Evolutionary conservation across 2,329 filamentous ascomycete genomes (phyloP), one percentile per base, ranked within the genome.

Genomic region (Scedosporium apiospermum): DNA sequence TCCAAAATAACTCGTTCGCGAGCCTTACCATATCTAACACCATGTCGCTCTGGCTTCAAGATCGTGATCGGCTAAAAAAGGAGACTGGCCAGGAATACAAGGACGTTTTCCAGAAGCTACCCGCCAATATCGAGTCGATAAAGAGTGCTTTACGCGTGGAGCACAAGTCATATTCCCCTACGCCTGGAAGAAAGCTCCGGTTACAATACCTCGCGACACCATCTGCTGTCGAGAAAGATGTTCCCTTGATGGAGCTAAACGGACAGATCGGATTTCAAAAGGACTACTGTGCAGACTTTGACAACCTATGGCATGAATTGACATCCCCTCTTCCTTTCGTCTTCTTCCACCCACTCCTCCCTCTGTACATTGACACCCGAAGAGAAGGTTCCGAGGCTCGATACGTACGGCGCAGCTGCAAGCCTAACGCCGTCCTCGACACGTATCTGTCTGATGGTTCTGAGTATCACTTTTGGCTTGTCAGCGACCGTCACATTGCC

Each of bases 381-480:
- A 85, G 85, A 71, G 91, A 96, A 76, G 95, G 93, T 23, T 96
- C 91, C 4, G 78, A 86, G 42, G 87, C 95, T 63, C 89, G 95
- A 55, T 97, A 95, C 71, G 87, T 96, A n/a, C 86, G 95, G 63
- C 86, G 93, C 67, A 98, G 95, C 69, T 99, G 95, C 77, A 86
- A 85, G 65, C 91, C 95, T 1, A 99, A 98, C 70, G 86, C 95
- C n/a, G 82, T 84, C 38, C 80, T 98, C 68, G 93, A 95, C 71
- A 96, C 93, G 0, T 90, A 92, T 67, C 84, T 97, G 58, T 90
- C 90, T 1, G 87, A 86, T 57, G 82, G 83, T 3, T 87, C 86
- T 1, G 88, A 93, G 66, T 96, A 93, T 70, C 91, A 95, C 71
- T 96, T 98, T 73, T 97, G 93, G 84, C 88, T 97, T 66, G 86